Conservation (phyloP, 2,329 filamentous ascomycete species). For the Biscogniauxia marginata region DNA sequence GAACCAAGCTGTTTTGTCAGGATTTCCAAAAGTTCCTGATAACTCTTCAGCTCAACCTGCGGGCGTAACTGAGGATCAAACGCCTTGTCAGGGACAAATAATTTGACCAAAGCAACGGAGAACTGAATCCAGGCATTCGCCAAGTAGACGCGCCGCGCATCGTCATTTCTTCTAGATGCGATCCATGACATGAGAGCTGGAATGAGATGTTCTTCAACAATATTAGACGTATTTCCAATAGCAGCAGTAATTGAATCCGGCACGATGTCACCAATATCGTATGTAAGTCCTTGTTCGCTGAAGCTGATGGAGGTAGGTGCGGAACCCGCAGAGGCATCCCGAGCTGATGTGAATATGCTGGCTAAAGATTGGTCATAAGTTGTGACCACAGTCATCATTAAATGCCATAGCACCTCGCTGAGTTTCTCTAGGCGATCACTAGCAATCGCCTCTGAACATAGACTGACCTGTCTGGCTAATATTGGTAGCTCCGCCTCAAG, state of each 20-base stretch:
- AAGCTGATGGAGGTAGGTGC: conserved; percentile 18
- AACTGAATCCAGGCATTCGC: conserved; percentile 74
- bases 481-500: conserved; percentile 65
- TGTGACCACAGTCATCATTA: conserved; percentile 43
- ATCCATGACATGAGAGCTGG: conserved; percentile 46
- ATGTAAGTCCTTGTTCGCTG: conserved; percentile 24
- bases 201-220: conserved; percentile 40
- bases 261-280: conserved; percentile 24
- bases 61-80: conserved; percentile 76
- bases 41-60: conserved; percentile 62
- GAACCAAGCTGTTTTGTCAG: conserved; percentile 58
- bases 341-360: conserved; percentile 26
- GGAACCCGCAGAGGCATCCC: conserved; percentile 18
- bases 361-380: conserved; percentile 38
- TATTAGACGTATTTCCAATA: conserved; percentile 18
- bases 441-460: conserved; percentile 48
- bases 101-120: conserved; percentile 67
- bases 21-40: conserved; percentile 52
- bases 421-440: conserved; percentile 50
- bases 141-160: conserved; percentile 32
- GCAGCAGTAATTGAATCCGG: conserved; percentile 24
- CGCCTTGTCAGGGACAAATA: conserved; percentile 83
- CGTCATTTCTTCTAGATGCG: conserved; percentile 31
- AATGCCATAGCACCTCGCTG: conserved; percentile 45
- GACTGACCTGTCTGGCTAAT: conserved; percentile 54